phyloP scores from a whole-genome alignment of 1,284 basidiomycete genomes.

The Tremellales sp. region DNA sequence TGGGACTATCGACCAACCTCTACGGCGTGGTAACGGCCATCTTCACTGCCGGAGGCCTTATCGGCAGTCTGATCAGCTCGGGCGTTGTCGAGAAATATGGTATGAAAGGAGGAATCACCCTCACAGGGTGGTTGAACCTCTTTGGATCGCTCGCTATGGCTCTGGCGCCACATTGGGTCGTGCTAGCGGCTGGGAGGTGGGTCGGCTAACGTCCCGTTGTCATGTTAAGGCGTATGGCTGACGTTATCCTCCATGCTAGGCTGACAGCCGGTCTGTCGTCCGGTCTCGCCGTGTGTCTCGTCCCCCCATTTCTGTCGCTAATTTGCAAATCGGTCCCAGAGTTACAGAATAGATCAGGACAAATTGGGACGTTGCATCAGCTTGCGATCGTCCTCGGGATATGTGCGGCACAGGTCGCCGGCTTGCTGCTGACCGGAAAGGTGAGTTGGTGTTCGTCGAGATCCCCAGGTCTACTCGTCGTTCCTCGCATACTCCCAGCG shows the following conservation, averaged over 20 bases:
- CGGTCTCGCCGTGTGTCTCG: constrained; percentile 79
- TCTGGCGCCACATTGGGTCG: constrained; percentile 57
- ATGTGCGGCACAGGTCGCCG: constrained; percentile 63
- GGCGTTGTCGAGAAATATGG: constrained; percentile 66
- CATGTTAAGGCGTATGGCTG: neutral
- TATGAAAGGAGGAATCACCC: constrained; percentile 35
- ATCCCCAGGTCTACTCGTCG: too few relatives aligned
- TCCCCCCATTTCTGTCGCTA: constrained; percentile 78
- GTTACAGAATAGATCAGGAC: constrained; percentile 23
- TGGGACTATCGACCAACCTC: constrained; percentile 67
- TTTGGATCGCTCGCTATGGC: constrained; percentile 64
- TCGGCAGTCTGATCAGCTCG: constrained; percentile 70
- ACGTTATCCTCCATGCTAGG: constrained; percentile 50
- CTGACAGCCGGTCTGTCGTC: constrained; percentile 73
- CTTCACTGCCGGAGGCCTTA: constrained; percentile 82
- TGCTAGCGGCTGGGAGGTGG: constrained; percentile 67
- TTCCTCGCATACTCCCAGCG: too few relatives aligned
- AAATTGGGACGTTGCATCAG: constrained; percentile 77
- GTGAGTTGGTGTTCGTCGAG: constrained; percentile 15
- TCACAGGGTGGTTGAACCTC: constrained; percentile 60
- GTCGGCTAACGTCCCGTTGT: neutral
- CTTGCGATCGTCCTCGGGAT: constrained; percentile 79
- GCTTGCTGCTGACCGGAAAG: constrained; percentile 39
- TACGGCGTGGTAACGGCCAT: constrained; percentile 78
- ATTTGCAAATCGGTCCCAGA: constrained; percentile 60